These are phyloP conservation scores for Pythium dissotocum DNA, from an alignment of 352 stramenopile species.

Conservation along the genomic window DNA sequence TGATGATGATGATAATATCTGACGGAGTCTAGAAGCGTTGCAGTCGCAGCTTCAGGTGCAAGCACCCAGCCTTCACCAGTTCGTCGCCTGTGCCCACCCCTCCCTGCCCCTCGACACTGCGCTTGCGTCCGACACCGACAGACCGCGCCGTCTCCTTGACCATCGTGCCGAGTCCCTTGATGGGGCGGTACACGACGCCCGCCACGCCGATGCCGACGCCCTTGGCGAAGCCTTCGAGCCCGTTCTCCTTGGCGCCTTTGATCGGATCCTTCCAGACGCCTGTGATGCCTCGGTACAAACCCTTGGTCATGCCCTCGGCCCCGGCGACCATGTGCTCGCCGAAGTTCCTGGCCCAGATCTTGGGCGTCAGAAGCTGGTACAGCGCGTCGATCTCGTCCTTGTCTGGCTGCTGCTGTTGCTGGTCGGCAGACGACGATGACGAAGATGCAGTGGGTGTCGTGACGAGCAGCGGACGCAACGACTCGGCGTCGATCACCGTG, in stretches of 20 bases:
- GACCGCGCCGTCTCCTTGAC: slow-evolving; percentile 74
- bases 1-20: background rate
- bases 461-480: slow-evolving; percentile 37
- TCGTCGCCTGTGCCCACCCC: slow-evolving; percentile 37
- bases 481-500: slow-evolving; percentile 42
- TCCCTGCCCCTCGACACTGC: slow-evolving; percentile 25
- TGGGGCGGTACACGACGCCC: slow-evolving; percentile 69
- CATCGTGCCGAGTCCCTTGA: slow-evolving; percentile 74
- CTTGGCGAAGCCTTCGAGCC: slow-evolving; percentile 73
- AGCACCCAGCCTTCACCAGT: slow-evolving; percentile 50
- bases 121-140: slow-evolving; percentile 59
- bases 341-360: slow-evolving; percentile 76
- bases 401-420: slow-evolving; percentile 9
- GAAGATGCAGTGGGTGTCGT: background rate
- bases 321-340: slow-evolving; percentile 81
- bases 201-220: slow-evolving; percentile 68
- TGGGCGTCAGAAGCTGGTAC: slow-evolving; percentile 61
- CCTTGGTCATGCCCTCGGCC: slow-evolving; percentile 65
- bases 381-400: slow-evolving; percentile 44
- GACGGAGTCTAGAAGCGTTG: slow-evolving; percentile 48
- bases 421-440: slow-evolving; percentile 8
- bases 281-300: slow-evolving; percentile 71
- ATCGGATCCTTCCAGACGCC: slow-evolving; percentile 82
- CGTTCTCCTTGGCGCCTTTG: slow-evolving; percentile 68
- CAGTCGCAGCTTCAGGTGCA: slow-evolving; percentile 66